These are phyloP conservation scores for Sequoia sempervirens DNA, from an alignment of 75 land plant genomes.

Conservation along the genomic window DNA sequence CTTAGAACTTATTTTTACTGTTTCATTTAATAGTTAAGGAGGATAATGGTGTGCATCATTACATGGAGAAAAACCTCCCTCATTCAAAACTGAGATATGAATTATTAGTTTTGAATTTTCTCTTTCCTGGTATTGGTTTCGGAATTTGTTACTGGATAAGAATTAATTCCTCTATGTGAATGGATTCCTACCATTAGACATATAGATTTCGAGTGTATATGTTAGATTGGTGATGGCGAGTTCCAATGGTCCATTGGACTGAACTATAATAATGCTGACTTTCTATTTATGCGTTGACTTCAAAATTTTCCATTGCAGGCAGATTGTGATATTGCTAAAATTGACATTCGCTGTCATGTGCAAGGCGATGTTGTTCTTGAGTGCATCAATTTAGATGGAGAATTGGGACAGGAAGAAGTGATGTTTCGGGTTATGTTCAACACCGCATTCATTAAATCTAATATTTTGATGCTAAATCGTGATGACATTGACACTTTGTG, in stretches of 20 bases:
- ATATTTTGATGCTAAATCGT: conserved; percentile 51
- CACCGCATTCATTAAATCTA: conserved; percentile 68
- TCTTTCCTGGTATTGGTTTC: neutral
- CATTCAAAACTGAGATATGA: neutral
- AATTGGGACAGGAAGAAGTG: conserved; percentile 56
- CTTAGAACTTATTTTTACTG: neutral
- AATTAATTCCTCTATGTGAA: neutral
- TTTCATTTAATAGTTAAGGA: neutral
- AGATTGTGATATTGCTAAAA: conserved; percentile 51
- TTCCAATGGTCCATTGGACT: neutral
- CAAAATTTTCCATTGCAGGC: conserved; percentile 26
- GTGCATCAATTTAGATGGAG: conserved; percentile 54
- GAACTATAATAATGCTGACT: neutral
- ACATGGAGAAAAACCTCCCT: neutral
- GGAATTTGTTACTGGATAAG: neutral
- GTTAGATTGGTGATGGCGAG: neutral
- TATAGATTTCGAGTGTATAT: neutral
- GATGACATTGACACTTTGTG: conserved; percentile 74
- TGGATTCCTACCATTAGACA: neutral
- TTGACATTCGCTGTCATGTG: conserved; percentile 61
- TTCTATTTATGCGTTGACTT: neutral
- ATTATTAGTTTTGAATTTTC: neutral
- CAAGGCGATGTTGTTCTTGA: conserved; percentile 84
- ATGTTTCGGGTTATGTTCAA: conserved; percentile 86
- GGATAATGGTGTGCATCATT: neutral